Base-by-base conservation (phyloP, 352 stramenopile species). In the Phytophthora megakarya region DNA sequence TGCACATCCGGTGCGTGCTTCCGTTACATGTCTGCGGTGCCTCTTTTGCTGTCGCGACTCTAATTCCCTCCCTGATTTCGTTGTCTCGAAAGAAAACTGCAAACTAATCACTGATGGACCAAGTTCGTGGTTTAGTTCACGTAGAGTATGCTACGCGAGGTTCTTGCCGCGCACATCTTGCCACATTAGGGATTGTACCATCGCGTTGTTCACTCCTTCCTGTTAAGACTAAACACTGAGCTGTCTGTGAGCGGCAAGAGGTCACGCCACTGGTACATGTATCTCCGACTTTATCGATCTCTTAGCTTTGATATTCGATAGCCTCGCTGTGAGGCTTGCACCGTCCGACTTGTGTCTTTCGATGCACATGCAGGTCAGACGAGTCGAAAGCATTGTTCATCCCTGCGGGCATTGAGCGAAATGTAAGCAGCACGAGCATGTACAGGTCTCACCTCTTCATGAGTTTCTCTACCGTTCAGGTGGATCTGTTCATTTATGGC, bases 401-500 rank as follows among this genome's bases (percentile, higher is more conserved):
- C 42, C 21, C 40, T 38, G 26, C 23, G n/a, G 18, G 32, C 35
- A 37, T 53, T 13, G 51, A 15, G 19, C 13, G 12, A 39, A 11
- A 42, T 49, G 48, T 66, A 60, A 67, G n/a, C 58, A 61, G 44
- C 19, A 25, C 1, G 22, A 53, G 44, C 37, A 18, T 22, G 39
- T 10, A 45, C 21, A 15, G 19, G 25, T 22, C 26, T 43, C 35
- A 21, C 28, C 30, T 62, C 33, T 62, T 11, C 60, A n/a, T 33
- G 13, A 9, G 38, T 46, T 26, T 62, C 59, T 61, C 23, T 67
- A 45, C 26, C 19, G 30, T 44, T 68, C 44, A 22, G 8, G 25
- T 18, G 26, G 60, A 68, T 68, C 60, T 67, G 60, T 58, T 53
- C 50, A 46, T 38, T 37, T 19, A 51, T 56, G 59, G 50, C 33